Percentiles rank a stretch among this genome's conserved stretches.
Conservation (phyloP, 768 basidiomycete genomes). For the Tulasnella sp. region DNA sequence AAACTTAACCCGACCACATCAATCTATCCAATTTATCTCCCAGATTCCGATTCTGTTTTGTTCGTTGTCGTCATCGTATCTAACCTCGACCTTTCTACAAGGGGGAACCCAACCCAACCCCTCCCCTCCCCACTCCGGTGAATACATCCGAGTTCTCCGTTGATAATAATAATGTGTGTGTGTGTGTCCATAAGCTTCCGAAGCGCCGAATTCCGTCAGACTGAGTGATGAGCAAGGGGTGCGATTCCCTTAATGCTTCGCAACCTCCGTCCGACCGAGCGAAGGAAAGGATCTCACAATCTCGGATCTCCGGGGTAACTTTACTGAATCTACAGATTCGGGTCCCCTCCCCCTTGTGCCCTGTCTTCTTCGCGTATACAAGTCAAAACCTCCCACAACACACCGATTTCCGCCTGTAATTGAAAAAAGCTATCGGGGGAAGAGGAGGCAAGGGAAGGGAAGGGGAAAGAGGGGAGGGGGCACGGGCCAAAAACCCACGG, state of each 20-base stretch:
- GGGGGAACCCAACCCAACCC: not conserved
- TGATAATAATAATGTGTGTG: not conserved
- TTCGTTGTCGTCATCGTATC: not conserved
- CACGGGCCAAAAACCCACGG: not conserved
- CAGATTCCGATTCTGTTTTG: not conserved
- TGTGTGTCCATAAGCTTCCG: not conserved
- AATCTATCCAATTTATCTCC: not conserved
- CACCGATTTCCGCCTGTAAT: not conserved
- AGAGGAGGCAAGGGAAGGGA: not conserved
- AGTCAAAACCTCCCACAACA: not conserved
- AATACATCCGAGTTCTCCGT: not conserved
- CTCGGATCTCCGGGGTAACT: conserved; percentile 3
- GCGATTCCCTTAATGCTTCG: not conserved
- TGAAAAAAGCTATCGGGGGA: not conserved
- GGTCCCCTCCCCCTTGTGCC: not conserved
- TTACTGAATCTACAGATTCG: conserved; percentile 2
- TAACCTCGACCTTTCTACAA: not conserved
- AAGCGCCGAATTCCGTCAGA: conserved; percentile 3
- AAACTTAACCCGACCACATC: not conserved
- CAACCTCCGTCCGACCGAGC: not conserved
- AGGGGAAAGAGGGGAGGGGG: not conserved
- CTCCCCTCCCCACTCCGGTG: not conserved
- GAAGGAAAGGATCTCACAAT: not conserved
- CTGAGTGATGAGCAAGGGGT: not conserved
- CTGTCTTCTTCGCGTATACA: not conserved